Base-by-base conservation (phyloP, 2,329 filamentous ascomycete genomes). In the Phaeosphaeriaceae sp. region DNA sequence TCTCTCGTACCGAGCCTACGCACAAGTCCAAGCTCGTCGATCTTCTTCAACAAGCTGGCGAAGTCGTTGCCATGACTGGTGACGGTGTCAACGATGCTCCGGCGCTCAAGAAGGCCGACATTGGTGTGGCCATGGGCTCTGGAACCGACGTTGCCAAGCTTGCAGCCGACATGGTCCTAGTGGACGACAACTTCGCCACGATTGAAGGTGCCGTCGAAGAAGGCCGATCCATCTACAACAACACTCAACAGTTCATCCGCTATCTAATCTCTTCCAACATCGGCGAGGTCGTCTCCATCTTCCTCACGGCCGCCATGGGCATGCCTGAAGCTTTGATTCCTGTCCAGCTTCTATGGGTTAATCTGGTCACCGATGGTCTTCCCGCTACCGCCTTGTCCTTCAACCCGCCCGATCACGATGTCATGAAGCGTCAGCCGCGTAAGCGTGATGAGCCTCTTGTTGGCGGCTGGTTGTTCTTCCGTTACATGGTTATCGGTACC, bases 261-360 rank as follows among this genome's bases (percentile, higher is more conserved):
- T 99, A 99, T 78, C 86, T 99, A 61, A 99, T 99, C 78, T 98
- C 94, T 9, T 98, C 94, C 64, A 99, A 99, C 83, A 99, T 99
- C 67, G 96, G 95, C 71, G 95, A 99, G 79, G 95, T 99, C 36
- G 95, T 99, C 36, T 98, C 95, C 10, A 99, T 99, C 79, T 99
- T 99, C 86, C 81, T 99, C 70, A 99, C 95, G 13, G 95, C 95
- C 24, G 95, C 95, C 15, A 84, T 96, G 59, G 96, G 96, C 66
- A 97, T 99, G 92, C 95, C 95, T 20, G 96, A 99, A 81, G 95
- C 95, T 67, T 84, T 99, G 57, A 94, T 99, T 56, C 95, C 95
- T 1, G 95, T 99, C 52, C 95, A 99, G 81, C 88, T 99, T 45
- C 88, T 99, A 52, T 99, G 95, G 95, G 95, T 99, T 72, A 99